Base-by-base conservation (phyloP, 495 filamentous ascomycete species). In the Aspergillus carlsbadensis region DNA sequence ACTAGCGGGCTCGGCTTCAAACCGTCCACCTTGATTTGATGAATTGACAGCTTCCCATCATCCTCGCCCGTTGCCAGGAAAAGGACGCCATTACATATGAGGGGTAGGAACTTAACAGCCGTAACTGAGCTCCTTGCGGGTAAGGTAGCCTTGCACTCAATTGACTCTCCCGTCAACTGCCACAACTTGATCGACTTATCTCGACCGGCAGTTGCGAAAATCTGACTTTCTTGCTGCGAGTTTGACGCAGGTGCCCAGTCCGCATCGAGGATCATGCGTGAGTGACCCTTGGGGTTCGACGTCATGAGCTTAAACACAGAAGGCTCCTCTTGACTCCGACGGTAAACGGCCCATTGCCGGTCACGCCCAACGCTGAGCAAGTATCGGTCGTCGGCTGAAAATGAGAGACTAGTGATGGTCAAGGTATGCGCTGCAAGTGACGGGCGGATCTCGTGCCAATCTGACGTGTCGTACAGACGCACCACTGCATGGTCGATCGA, bases 401-500 rank as follows among this genome's bases (percentile, higher is more conserved):
- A 99, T 20, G 82, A 73, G 33, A 99, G 71, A 21, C 85, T 77
- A 1, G 89, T 90, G 35, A 94, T 88, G 2, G 94, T 99, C 49
- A 97, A 77, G 0, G 85, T 81, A 72, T 99, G 94, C 4, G 87
- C 87, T 18, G 79, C 75, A 15, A 98, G 76, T 3, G 92, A 79
- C 6, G 94, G 93, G 61, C 85, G 89, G 40, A 96, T 73, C 72
- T 98, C 92, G 20, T 88, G 87, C 93, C 93, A 98, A 57, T 81
- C 78, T 22, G 78, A 80, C 18, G 91, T 92, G 63, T 93, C 89
- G 64, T 95, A 97, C 1, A 99, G 65, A 17, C 94, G 85, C 57
- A 99, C 90, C 41, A 97, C 92, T 36, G 94, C 94, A 65, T 99
- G 95, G 61, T 96, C 92, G 46, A 92, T 73, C 13, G 91, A 94